Conservation (phyloP, 2,329 filamentous ascomycete species). For the Ascosphaera aggregata region DNA sequence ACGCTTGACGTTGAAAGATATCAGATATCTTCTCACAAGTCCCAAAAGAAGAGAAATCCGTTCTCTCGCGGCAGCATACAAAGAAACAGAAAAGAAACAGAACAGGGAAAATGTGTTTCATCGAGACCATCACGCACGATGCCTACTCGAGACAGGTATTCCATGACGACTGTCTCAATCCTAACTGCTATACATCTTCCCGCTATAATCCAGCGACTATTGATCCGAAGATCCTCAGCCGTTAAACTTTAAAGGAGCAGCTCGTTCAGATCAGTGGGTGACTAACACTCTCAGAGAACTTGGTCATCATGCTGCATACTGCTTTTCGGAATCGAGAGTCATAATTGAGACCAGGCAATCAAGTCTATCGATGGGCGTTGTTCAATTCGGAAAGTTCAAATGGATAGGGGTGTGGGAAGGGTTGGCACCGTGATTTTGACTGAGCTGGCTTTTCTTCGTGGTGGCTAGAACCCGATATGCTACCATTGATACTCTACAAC, state of each 20-base stretch:
- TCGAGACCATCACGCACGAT: neutral
- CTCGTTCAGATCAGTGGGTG: neutral
- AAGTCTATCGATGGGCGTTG: too few species aligned
- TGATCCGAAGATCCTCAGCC: neutral
- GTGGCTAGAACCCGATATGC: too few species aligned
- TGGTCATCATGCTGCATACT: too few species aligned
- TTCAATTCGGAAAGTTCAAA: too few species aligned
- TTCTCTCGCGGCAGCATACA: neutral
- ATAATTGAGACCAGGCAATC: too few species aligned
- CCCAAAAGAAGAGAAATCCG: neutral
- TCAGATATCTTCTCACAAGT: too few species aligned
- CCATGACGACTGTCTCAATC: neutral
- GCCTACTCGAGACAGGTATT: neutral
- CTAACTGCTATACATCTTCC: neutral
- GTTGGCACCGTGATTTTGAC: too few species aligned
- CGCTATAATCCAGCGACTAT: neutral
- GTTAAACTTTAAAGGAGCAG: neutral
- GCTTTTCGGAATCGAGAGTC: too few species aligned
- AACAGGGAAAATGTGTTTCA: neutral
- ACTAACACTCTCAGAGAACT: neutral
- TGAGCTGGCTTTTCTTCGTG: too few species aligned
- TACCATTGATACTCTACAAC: too few species aligned
- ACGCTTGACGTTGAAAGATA: too few species aligned
- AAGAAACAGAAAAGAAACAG: neutral
- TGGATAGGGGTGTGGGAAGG: too few species aligned